A percentile compares a stretch with the other conserved stretches of the same genome.
phyloP scores from a whole-genome alignment of 768 basidiomycete genomes.

The Russula olivacea region DNA sequence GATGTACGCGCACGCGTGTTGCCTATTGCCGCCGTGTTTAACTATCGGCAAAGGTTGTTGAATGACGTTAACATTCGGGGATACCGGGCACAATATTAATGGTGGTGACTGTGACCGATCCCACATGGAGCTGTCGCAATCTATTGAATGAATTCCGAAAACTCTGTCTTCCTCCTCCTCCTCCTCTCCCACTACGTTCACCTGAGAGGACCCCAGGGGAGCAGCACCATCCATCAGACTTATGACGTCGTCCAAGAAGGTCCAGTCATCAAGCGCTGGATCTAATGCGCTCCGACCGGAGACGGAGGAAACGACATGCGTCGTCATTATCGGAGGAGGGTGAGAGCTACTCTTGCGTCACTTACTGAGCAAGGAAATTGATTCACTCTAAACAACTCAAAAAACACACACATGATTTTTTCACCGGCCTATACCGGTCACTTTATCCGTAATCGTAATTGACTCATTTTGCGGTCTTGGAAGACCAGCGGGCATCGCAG shows the following conservation, averaged over 20 bases:
- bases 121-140: too few relatives aligned
- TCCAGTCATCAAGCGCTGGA: background rate
- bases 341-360: conserved; percentile 1
- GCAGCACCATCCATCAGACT: background rate
- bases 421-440: background rate
- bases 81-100: background rate
- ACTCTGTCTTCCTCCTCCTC: background rate
- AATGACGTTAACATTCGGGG: background rate
- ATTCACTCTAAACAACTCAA: background rate
- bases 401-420: background rate
- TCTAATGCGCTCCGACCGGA: conserved; percentile 8
- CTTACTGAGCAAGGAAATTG: background rate
- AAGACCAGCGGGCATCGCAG: conserved; percentile 30
- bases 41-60: background rate
- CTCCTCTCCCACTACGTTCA: background rate
- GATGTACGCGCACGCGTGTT: background rate
- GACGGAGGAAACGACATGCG: conserved; percentile 12
- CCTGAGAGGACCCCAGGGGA: background rate
- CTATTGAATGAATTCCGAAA: background rate
- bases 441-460: background rate
- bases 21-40: background rate
- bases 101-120: too few relatives aligned
- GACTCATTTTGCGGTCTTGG: background rate
- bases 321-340: conserved; percentile 31
- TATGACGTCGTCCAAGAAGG: background rate